Conservation (phyloP, 352 stramenopile genomes). For the Globisporangium cederbergense region DNA sequence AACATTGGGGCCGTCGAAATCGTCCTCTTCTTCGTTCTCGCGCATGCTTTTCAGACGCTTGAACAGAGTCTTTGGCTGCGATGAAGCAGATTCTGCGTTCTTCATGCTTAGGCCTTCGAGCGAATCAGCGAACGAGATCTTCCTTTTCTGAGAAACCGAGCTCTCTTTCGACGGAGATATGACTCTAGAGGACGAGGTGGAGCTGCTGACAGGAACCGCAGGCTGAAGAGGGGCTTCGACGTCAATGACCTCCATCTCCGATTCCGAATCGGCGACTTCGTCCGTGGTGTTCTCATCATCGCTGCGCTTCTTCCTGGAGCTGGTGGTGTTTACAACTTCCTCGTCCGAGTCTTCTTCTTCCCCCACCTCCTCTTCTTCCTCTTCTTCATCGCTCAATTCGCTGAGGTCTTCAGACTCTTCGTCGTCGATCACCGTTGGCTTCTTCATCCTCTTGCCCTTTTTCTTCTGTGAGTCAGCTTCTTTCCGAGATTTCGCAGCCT, state of each 20-base stretch:
- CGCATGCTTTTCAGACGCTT: conserved; percentile 27
- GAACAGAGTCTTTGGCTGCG: conserved; percentile 19
- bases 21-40: conserved; percentile 20
- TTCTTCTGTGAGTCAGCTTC: conserved; percentile 19
- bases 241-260: conserved; percentile 14
- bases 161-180: not conserved
- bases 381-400: conserved; percentile 28
- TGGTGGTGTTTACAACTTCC: not conserved
- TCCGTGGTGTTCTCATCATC: conserved; percentile 26
- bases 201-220: not conserved
- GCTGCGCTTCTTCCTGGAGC: conserved; percentile 22
- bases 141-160: conserved; percentile 8
- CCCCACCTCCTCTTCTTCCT: conserved; percentile 27
- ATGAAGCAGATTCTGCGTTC: not conserved
- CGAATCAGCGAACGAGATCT: conserved; percentile 16
- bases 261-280: conserved; percentile 12
- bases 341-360: conserved; percentile 7
- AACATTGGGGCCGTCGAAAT: conserved; percentile 14
- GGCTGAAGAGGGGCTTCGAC: conserved; percentile 9
- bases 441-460: conserved; percentile 28
- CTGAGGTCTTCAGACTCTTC: conserved; percentile 44
- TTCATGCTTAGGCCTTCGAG: not conserved
- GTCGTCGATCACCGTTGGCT: conserved; percentile 38
- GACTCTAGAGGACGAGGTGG: not conserved
- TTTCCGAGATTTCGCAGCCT: conserved; percentile 34